Base-by-base conservation (phyloP, 2,329 filamentous ascomycete genomes). In the Botrytis paeoniae region DNA sequence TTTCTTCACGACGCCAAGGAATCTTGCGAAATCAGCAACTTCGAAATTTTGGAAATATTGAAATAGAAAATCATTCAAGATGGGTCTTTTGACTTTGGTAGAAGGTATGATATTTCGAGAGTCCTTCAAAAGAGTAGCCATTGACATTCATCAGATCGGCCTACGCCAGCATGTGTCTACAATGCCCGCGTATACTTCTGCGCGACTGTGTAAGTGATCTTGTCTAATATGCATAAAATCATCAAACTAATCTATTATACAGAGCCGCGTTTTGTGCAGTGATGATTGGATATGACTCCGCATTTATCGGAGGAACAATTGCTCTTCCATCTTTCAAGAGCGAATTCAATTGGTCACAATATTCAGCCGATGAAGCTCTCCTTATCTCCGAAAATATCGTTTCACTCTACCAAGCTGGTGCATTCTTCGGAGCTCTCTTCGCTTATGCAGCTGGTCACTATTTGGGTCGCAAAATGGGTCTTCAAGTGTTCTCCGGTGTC, bases 401-500 rank as follows among this genome's bases (percentile, higher is more conserved):
- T 20, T 78, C 77, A 14, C 73, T 79, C n/a, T 72, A 78, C 10
- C 78, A 79, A 64, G 76, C 79, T 54, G 78, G 78, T 12, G 78
- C 76, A 0, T 74, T 79, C 60, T 59, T 78, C 20, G 78, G 78
- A 4, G 73, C 73, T 73, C 57, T 73, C 25, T 54, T 54, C 32
- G 65, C 64, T 16, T 69, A 69, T 57, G 59, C 57, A 7, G 70
- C 70, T 39, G 70, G 70, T 25, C 70, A 72, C 37, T 72, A 72
- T 14, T 25, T 57, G 29, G 70, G 70, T 39, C 51, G 70, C 25
- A 68, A 48, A 61, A 29, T 69, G 7, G 91, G 89, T 35, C 84
- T 95, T 3, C 83, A 89, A 75, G 75, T 89, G 64, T 92, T 90
- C 80, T 83, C 86, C 3, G 71, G 86, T 48, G 77, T 95, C 75